Evolutionary conservation across 768 basidiomycete genomes (phyloP).

Genomic region (Naematelia aurantialba): DNA sequence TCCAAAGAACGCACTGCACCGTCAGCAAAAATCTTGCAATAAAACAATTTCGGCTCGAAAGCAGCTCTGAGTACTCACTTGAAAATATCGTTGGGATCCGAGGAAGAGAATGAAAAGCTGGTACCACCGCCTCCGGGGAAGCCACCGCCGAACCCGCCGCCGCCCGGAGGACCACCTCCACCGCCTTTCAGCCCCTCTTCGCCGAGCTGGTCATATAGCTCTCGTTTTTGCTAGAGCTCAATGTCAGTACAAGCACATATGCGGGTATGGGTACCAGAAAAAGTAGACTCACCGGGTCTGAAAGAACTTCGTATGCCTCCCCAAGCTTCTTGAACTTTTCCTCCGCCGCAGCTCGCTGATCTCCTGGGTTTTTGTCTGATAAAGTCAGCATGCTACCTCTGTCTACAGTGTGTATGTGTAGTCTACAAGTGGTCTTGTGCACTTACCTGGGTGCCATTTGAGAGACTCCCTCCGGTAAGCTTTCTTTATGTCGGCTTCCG

Average conservation of each 20-base stretch:
- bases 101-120: slow-evolving; percentile 60
- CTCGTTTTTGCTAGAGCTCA: slow-evolving; percentile 47
- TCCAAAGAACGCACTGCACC: slow-evolving; percentile 33
- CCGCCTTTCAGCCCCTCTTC: slow-evolving; percentile 85
- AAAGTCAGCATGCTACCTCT: slow-evolving; percentile 66
- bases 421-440: background rate
- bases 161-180: slow-evolving; percentile 45
- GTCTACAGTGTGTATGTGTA: slow-evolving; percentile 52
- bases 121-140: slow-evolving; percentile 52
- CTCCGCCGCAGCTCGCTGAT: slow-evolving; percentile 75
- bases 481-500: slow-evolving; percentile 79
- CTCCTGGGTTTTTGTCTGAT: slow-evolving; percentile 53
- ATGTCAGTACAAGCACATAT: slow-evolving; percentile 3
- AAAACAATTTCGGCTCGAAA: background rate
- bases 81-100: slow-evolving; percentile 83
- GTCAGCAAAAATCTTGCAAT: slow-evolving; percentile 9
- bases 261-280: too few species aligned
- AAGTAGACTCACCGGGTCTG: slow-evolving; percentile 55
- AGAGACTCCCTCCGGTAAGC: slow-evolving; percentile 62
- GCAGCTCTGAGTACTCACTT: slow-evolving; percentile 58
- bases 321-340: slow-evolving; percentile 94
- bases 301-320: slow-evolving; percentile 93
- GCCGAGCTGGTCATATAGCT: slow-evolving; percentile 80
- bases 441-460: slow-evolving; percentile 75
- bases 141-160: slow-evolving; percentile 52